Percentiles rank a stretch among this genome's conserved stretches.
Conservation (phyloP, 2,329 filamentous ascomycete species). For the Xylaria sp. region DNA sequence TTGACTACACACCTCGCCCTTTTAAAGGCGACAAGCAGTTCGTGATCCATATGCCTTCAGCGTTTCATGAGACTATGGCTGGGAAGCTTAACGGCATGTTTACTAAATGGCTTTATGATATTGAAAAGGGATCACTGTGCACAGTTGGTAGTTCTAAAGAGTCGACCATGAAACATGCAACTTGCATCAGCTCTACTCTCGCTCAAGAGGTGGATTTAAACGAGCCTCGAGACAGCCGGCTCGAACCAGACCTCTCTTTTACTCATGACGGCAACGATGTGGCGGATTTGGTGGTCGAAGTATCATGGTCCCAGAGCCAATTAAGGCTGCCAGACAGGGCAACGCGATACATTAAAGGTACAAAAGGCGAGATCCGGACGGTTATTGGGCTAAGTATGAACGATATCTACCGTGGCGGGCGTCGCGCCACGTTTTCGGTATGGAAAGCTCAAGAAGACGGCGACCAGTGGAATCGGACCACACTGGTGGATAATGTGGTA, state of each 20-base stretch:
- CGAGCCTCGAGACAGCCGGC: neutral
- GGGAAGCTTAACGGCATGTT: neutral
- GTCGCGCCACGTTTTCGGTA: constrained; percentile 16
- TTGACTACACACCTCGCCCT: constrained; percentile 24
- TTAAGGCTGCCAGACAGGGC: constrained; percentile 14
- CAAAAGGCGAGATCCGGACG: constrained; percentile 5
- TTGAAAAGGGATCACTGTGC: constrained; percentile 8
- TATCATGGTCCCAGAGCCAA: constrained; percentile 23
- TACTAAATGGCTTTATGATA: neutral
- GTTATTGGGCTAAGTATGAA: constrained; percentile 26
- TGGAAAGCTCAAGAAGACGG: constrained; percentile 20
- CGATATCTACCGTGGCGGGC: constrained; percentile 15
- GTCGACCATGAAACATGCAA: constrained; percentile 13
- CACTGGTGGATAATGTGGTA: constrained; percentile 4
- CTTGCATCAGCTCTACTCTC: constrained; percentile 3
- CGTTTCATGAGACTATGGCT: constrained; percentile 8
- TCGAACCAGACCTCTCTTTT: constrained; percentile 24
- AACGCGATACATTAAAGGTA: constrained; percentile 16
- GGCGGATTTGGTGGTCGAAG: constrained; percentile 22
- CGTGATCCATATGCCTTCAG: constrained; percentile 23
- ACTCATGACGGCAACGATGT: neutral
- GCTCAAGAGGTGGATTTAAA: neutral
- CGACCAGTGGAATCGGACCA: constrained; percentile 2
- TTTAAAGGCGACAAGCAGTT: constrained; percentile 26
- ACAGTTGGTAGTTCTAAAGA: neutral